Conservation (phyloP, 371 early-diverging fungal genomes). For the Mucor velutinosus region DNA sequence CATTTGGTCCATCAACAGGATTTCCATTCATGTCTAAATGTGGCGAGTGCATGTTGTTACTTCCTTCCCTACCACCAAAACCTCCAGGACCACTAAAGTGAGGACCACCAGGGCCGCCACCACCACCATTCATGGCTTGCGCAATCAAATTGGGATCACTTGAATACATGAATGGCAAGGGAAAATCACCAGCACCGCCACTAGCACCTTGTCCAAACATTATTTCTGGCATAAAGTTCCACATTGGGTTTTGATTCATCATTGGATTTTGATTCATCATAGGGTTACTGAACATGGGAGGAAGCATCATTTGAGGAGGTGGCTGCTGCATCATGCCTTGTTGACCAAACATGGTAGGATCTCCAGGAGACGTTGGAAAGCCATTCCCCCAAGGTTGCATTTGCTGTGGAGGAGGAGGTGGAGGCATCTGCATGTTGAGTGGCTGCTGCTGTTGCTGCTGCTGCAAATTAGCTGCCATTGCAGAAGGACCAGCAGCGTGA, state of each 20-base stretch:
- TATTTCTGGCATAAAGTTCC: slow-evolving; percentile 17
- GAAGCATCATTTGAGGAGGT: slow-evolving; percentile 5
- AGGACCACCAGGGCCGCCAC: background rate
- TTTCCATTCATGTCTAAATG: background rate
- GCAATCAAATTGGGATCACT: slow-evolving; percentile 9
- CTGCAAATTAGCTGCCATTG: background rate
- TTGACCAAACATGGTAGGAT: background rate
- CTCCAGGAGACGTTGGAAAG: background rate
- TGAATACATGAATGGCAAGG: slow-evolving; percentile 9
- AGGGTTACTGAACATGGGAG: slow-evolving; percentile 15
- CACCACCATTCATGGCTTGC: background rate
- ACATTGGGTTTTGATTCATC: background rate
- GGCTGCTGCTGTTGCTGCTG: background rate
- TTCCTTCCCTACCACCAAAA: background rate
- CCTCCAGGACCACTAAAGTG: background rate
- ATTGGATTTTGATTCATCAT: slow-evolving; percentile 6
- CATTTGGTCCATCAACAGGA: background rate
- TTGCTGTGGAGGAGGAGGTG: background rate
- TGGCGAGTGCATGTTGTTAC: background rate
- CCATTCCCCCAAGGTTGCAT: background rate
- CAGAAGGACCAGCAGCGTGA: background rate
- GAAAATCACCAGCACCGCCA: slow-evolving; percentile 8
- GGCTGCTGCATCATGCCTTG: slow-evolving; percentile 2
- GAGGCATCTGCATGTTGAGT: background rate
- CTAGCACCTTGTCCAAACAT: slow-evolving; percentile 1